Base-by-base conservation (phyloP, 176 grass and related monocot species). In the Hsuehochloa calcarea region DNA sequence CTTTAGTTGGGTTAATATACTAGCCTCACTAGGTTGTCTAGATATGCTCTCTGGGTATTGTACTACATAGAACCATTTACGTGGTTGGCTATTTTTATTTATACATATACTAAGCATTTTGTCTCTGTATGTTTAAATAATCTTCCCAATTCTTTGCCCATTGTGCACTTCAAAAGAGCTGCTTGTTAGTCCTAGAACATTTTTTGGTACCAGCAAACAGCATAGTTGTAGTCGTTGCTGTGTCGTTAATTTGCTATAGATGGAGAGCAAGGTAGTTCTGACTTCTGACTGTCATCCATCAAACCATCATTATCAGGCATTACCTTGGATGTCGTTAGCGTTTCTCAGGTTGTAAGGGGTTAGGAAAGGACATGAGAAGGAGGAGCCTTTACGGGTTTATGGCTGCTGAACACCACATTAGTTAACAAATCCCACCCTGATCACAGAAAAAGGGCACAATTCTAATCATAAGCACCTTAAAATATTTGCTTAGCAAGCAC, bases 111-210 rank as follows among this genome's bases (percentile, higher is more conserved):
- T 38, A 74, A 55, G 31, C 59, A 43, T 66, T 25, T 63, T 52
- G 3, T 62, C 0, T 62, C 5, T 52, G 8, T 40, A 70, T 77
- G 39, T 7, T 82, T 52, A 65, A 20, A 10, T 13, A 39, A 26
- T 39, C 12, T 3, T 5, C 65, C 1, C 3, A 54, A 34, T 38
- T 59, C 15, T 62, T 60, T 86, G 13, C 3, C 6, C 3, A 40
- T 62, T 49, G 43, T 86, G 65, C 56, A 75, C n/a, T 81, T 75
- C 37, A 26, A 40, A 15, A 15, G 68, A 72, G 38, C 73, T 82
- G 50, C 50, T 60, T 68, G 70, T 74, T 31, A 45, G 8, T 68
- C 1, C 19, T 35, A 40, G 27, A n/a, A 55, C 23, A 4, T 22
- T 44, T 22, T 34, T 23, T 44, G n/a, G 55, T 41, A 22, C 51